These are phyloP conservation scores for Lentinula guzmanii DNA, from an alignment of 768 basidiomycete species.

Conservation along the genomic window DNA sequence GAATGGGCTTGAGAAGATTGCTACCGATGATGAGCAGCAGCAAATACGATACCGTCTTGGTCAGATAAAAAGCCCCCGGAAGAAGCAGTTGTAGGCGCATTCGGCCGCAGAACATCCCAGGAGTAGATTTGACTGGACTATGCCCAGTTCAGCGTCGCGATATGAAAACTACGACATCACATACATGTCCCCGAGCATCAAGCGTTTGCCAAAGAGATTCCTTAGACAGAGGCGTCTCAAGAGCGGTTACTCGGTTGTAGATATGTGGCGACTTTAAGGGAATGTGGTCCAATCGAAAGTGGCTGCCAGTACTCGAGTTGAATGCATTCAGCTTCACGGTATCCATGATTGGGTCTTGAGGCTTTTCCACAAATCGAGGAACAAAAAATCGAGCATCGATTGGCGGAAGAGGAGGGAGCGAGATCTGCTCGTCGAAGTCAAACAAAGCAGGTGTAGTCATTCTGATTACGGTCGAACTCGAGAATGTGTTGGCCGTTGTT, in stretches of 20 bases:
- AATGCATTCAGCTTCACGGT: constrained; percentile 28
- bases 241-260: background rate
- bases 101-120: constrained; percentile 54
- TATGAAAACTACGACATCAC: background rate
- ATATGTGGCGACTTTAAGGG: constrained; percentile 23
- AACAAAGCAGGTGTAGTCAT: background rate
- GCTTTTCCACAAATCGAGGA: constrained; percentile 61
- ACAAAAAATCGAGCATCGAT: constrained; percentile 50
- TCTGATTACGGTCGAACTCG: background rate
- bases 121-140: constrained; percentile 26
- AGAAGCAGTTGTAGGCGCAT: constrained; percentile 21
- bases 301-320: constrained; percentile 11
- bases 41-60: constrained; percentile 46
- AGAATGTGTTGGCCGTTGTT: background rate
- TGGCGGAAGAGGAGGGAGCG: constrained; percentile 27
- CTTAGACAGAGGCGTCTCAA: background rate
- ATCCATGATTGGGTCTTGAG: constrained; percentile 76
- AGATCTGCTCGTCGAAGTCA: background rate
- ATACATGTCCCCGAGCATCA: background rate
- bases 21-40: constrained; percentile 57
- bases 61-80: constrained; percentile 64
- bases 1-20: constrained; percentile 12
- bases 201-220: background rate
- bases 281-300: constrained; percentile 10
- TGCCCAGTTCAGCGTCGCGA: constrained; percentile 31